A percentile compares a stretch with the other conserved stretches of the same genome.
These are phyloP conservation scores for Ganoderma sp. DNA, from an alignment of 1,284 basidiomycete species.

Conservation along the genomic window DNA sequence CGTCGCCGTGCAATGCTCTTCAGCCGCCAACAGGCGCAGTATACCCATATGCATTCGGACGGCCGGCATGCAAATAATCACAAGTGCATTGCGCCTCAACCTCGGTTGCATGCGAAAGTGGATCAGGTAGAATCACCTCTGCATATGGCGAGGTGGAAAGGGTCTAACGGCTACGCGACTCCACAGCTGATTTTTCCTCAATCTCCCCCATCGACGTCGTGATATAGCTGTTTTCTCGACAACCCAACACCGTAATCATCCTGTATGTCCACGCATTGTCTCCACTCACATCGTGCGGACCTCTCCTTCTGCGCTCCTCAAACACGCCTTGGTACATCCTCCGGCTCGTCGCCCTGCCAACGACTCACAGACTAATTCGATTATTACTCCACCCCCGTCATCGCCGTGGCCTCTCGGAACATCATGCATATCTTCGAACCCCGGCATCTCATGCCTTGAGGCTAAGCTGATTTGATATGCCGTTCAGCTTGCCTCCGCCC, in stretches of 20 bases:
- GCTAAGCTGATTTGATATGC: background rate
- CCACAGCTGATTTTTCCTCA: background rate
- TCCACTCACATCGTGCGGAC: background rate
- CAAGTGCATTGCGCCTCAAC: background rate
- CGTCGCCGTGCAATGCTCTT: background rate
- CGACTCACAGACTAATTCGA: conserved; percentile 1
- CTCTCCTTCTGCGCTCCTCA: conserved; percentile 3
- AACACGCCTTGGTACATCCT: background rate
- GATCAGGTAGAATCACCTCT: background rate
- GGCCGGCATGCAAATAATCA: background rate
- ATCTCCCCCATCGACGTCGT: background rate
- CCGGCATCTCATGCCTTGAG: background rate
- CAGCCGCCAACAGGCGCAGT: background rate
- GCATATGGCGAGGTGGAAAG: conserved; percentile 1
- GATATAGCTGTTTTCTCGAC: background rate
- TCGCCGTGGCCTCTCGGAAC: background rate
- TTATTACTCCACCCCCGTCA: background rate
- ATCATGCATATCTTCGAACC: background rate
- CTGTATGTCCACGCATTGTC: background rate
- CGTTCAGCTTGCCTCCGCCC: background rate
- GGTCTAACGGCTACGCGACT: background rate
- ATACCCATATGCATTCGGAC: background rate
- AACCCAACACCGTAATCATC: background rate
- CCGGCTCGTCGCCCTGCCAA: background rate
- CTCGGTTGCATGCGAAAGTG: conserved; percentile 1